Evolutionary conservation across 345 rosid species (phyloP), one percentile per base, ranked within the genome.

Genomic region (Populus euphratica): DNA sequence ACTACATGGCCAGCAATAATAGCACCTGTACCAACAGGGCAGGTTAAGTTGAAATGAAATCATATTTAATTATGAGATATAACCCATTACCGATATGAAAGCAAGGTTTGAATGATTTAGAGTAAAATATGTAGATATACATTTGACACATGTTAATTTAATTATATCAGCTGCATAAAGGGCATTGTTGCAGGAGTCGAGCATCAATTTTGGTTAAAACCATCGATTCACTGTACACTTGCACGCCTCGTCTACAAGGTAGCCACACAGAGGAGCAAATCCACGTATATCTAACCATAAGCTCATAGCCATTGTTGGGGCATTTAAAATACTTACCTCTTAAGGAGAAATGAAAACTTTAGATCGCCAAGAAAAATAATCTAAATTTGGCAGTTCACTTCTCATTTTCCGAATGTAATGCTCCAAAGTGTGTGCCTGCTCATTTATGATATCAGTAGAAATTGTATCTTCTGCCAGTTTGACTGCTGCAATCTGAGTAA

Each of bases 381-480:
- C 95, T 16, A 87, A 81, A 56, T 71, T 81, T 77, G 83, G 83
- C 27, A 81, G 65, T 70, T 92, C 87, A 7, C 74, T 39, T 70
- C 85, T 89, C 41, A 80, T 73, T 77, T 81, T 87, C 76, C 76
- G 73, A 14, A 85, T 7, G 73, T 91, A 91, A 72, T 70, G 84
- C 76, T 91, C 95, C 86, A 93, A 80, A 80, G 81, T 81, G 74
- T 83, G 90, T 13, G 78, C 79, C 36, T 89, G 83, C 78, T 92
- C 99, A 64, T 91, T 86, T 31, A 93, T 77, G 81, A 5, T 80
- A 73, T 88, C 89, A 39, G 75, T 86, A 75, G 91, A 76, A 33
- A 89, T 23, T 23, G 98, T 86, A 75, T 92, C 94, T 47, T 91
- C 97, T 21, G 95, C 94, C 68, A 96, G 91, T 82, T 87, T 90